These are phyloP conservation scores for Acephala macrosclerotiorum DNA, from an alignment of 2,329 filamentous ascomycete species.

Conservation along the genomic window DNA sequence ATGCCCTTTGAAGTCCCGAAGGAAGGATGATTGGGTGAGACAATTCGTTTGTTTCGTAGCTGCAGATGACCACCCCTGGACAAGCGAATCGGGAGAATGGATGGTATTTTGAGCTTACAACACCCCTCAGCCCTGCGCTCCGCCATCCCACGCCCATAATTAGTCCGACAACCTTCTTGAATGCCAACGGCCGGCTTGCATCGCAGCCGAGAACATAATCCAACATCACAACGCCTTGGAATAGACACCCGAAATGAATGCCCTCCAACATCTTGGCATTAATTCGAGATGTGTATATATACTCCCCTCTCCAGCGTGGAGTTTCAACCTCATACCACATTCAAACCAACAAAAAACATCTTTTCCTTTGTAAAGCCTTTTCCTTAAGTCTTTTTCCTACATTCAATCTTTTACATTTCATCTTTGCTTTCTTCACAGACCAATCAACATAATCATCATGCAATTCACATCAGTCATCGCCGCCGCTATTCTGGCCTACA, in stretches of 20 bases:
- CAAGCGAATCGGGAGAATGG: constrained; percentile 12
- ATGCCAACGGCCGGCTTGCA: constrained; percentile 3
- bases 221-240: neutral
- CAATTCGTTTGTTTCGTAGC: neutral
- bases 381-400: constrained; percentile 27
- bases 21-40: neutral
- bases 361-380: constrained; percentile 32
- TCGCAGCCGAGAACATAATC: neutral
- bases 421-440: constrained; percentile 19
- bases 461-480: constrained; percentile 45
- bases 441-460: constrained; percentile 43
- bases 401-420: constrained; percentile 26
- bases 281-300: constrained; percentile 20
- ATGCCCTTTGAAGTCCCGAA: neutral
- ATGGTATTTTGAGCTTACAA: constrained; percentile 6
- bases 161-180: neutral
- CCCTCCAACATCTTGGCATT: neutral
- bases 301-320: constrained; percentile 8
- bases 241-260: neutral
- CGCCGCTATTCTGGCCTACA: constrained; percentile 50
- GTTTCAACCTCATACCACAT: constrained; percentile 27
- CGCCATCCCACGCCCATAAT: constrained; percentile 11
- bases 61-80: neutral
- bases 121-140: constrained; percentile 14
- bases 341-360: constrained; percentile 31